Conservation (phyloP, 495 filamentous ascomycete genomes). For the Symbiotaphrina buchneri region DNA sequence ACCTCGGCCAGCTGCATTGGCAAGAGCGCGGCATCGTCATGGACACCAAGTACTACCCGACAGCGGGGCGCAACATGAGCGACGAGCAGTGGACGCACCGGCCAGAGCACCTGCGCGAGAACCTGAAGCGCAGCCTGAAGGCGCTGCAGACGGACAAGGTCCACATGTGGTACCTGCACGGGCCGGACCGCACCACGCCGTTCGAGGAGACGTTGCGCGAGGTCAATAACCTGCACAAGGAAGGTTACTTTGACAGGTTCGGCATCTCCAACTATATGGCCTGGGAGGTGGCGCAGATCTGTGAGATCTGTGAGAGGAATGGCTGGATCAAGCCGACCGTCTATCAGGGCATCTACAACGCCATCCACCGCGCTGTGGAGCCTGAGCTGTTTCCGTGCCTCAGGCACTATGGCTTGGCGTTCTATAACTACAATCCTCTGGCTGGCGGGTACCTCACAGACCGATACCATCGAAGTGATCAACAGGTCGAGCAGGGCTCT, state of each 20-base stretch:
- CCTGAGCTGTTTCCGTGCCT: constrained; percentile 29
- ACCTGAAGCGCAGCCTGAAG: constrained; percentile 18
- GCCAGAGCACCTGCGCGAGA: constrained; percentile 15
- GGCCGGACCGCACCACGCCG: constrained; percentile 22
- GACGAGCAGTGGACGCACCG: constrained; percentile 10
- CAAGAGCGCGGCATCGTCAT: constrained; percentile 23
- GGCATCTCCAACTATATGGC: constrained; percentile 27
- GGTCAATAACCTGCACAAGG: constrained; percentile 22
- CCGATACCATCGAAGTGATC: no score
- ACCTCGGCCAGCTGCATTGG: constrained; percentile 22
- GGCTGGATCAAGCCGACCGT: constrained; percentile 44
- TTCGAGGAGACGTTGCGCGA: constrained; percentile 24
- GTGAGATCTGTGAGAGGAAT: constrained; percentile 21
- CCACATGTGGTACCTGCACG: constrained; percentile 29
- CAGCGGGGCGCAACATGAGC: constrained; percentile 3
- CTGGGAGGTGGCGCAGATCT: constrained; percentile 26
- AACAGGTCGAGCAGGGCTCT: no score
- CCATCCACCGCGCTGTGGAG: no score
- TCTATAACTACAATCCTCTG: constrained; percentile 26
- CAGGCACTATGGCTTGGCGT: constrained; percentile 24
- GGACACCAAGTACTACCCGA: constrained; percentile 28
- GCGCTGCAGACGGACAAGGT: constrained; percentile 22
- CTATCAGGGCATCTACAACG: constrained; percentile 49
- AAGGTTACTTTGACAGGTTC: constrained; percentile 14
- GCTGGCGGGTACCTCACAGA: constrained; percentile 28